Evolutionary conservation across 2,329 filamentous ascomycete genomes (phyloP).

Genomic region (Diplodia intermedia): DNA sequence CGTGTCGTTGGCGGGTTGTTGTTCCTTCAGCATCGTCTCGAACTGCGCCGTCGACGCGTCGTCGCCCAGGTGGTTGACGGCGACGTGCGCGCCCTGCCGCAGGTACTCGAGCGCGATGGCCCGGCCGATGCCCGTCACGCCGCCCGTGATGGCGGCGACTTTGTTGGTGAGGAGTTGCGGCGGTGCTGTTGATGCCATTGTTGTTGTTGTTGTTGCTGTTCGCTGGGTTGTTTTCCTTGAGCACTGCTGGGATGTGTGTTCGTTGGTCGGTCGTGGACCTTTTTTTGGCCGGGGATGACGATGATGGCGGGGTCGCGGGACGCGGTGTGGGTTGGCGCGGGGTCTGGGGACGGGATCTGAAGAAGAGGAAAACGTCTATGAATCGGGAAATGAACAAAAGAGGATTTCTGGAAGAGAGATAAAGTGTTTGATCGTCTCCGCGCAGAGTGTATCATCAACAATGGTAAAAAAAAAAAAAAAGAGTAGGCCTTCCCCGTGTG

Average conservation of each 20-base stretch:
- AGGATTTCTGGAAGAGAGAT: no score
- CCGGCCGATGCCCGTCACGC: constrained; percentile 83
- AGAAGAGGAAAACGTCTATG: background rate
- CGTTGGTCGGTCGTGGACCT: background rate
- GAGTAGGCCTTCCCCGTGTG: no score
- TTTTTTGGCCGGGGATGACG: background rate
- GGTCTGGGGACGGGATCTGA: background rate
- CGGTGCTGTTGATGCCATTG: background rate
- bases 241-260: no score
- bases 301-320: background rate
- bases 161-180: constrained; percentile 69
- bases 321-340: background rate
- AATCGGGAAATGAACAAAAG: background rate
- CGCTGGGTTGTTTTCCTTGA: background rate
- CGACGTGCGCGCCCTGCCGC: constrained; percentile 76
- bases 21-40: constrained; percentile 56
- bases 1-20: no score
- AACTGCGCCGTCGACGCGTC: constrained; percentile 57
- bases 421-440: background rate
- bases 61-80: constrained; percentile 77
- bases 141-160: constrained; percentile 85
- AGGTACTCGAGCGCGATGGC: constrained; percentile 84
- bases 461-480: background rate
- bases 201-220: no score
- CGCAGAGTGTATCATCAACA: background rate